phyloP scores from a whole-genome alignment of 2,329 filamentous ascomycete genomes.

The Magnaporthales sp. region DNA sequence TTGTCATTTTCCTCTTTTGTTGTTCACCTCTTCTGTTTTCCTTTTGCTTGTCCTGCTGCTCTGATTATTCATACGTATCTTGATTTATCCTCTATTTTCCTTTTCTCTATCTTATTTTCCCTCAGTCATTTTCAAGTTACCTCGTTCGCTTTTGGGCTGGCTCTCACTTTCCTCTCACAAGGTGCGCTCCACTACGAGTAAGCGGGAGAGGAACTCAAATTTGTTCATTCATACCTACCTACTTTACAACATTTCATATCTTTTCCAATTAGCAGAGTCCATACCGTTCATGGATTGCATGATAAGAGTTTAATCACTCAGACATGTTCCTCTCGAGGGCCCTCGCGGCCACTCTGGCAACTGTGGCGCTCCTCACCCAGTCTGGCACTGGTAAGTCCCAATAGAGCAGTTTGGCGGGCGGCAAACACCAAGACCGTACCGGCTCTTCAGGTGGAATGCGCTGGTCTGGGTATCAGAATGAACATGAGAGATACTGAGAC shows the following conservation, averaged over 20 bases:
- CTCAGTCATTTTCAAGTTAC: constrained; percentile 4
- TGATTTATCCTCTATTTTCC: background rate
- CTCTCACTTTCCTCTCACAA: background rate
- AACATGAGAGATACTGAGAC: background rate
- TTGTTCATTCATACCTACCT: background rate
- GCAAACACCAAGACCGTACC: background rate
- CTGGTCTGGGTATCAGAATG: constrained; percentile 10
- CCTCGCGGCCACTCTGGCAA: constrained; percentile 19
- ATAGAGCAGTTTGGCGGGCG: background rate
- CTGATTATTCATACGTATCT: background rate
- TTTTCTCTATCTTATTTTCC: background rate
- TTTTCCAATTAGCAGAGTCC: background rate
- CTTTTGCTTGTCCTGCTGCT: background rate
- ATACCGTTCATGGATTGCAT: constrained; percentile 10
- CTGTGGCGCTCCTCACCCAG: constrained; percentile 14
- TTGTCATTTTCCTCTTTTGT: constrained; percentile 5
- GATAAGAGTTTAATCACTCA: constrained; percentile 6
- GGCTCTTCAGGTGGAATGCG: constrained; percentile 5
- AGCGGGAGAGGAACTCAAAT: background rate
- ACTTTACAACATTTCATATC: background rate
- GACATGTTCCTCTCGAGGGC: constrained; percentile 20
- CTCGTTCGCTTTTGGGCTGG: constrained; percentile 1
- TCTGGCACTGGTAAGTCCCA: constrained; percentile 16
- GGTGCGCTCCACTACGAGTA: background rate
- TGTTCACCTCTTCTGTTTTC: background rate